These are phyloP conservation scores for Penicillium sclerotiorum DNA, from an alignment of 2,329 filamentous ascomycete genomes.

Conservation along the genomic window DNA sequence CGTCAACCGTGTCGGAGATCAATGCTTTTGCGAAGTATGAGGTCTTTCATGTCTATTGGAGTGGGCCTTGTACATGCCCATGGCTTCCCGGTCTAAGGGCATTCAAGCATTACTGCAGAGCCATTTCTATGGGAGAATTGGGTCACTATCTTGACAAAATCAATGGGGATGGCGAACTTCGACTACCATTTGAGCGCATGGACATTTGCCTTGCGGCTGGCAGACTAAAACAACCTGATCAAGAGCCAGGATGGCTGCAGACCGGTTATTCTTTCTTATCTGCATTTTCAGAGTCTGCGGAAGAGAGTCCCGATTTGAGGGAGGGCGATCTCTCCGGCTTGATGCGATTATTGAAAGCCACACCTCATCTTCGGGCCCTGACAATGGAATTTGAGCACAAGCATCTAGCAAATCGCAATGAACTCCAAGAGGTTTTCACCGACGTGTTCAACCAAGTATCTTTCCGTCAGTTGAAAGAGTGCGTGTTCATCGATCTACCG, in stretches of 20 bases:
- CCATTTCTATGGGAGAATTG: neutral
- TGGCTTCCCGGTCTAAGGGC: neutral
- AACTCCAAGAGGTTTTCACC: neutral
- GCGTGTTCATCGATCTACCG: neutral
- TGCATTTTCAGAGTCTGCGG: neutral
- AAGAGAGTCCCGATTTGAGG: too few species aligned
- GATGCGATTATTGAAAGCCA: neutral
- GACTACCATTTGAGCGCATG: neutral
- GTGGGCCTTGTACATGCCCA: too few species aligned
- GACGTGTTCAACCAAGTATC: neutral
- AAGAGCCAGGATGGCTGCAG: neutral
- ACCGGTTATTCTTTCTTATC: neutral
- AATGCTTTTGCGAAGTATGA: constrained; percentile 1
- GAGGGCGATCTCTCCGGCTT: neutral
- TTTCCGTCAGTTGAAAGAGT: neutral
- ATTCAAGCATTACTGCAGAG: neutral
- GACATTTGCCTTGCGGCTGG: neutral
- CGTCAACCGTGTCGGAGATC: neutral
- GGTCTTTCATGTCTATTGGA: too few species aligned
- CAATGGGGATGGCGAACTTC: neutral
- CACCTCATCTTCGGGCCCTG: neutral
- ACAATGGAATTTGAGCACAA: neutral
- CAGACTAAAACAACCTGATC: neutral
- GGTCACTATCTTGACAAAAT: neutral
- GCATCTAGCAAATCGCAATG: neutral